These are phyloP conservation scores for Jamesozyma piceae DNA, from an alignment of 805 yeast species.

Conservation along the genomic window DNA sequence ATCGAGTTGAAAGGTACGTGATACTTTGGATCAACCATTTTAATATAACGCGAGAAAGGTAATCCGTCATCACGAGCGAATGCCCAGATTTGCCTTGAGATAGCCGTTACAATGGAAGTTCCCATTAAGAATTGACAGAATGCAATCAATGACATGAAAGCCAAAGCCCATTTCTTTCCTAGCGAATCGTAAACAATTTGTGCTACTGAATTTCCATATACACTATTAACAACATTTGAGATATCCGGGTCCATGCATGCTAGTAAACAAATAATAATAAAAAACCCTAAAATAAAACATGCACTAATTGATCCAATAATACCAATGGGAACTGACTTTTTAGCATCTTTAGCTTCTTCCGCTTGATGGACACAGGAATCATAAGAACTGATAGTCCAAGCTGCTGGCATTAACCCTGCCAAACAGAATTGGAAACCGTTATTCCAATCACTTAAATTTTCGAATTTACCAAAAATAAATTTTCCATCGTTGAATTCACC, in stretches of 20 bases:
- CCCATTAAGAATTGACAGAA: constrained; percentile 61
- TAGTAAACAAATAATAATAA: constrained; percentile 41
- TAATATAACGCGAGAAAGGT: constrained; percentile 49
- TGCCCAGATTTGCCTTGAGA: constrained; percentile 66
- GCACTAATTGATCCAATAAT: constrained; percentile 47
- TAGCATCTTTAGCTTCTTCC: constrained; percentile 59
- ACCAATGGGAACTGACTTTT: constrained; percentile 52
- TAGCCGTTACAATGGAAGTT: constrained; percentile 50
- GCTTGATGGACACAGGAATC: constrained; percentile 67
- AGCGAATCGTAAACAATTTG: constrained; percentile 53
- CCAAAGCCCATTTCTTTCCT: constrained; percentile 58
- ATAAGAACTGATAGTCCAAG: constrained; percentile 70
- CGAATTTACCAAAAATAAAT: constrained; percentile 46
- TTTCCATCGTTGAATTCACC: constrained; percentile 38
- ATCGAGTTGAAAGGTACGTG: constrained; percentile 66
- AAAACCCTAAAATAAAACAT: constrained; percentile 52
- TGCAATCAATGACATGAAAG: constrained; percentile 51
- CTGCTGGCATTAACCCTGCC: constrained; percentile 51
- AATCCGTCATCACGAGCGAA: constrained; percentile 70
- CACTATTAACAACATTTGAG: constrained; percentile 33
- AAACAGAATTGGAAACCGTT: constrained; percentile 48
- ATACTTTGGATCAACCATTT: constrained; percentile 45
- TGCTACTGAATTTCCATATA: constrained; percentile 53
- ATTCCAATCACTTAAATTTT: constrained; percentile 47
- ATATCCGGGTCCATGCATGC: constrained; percentile 46